A percentile compares a stretch with the other conserved stretches of the same genome.
Conservation (phyloP, 2,329 filamentous ascomycete species). For the Colletotrichum sp. region DNA sequence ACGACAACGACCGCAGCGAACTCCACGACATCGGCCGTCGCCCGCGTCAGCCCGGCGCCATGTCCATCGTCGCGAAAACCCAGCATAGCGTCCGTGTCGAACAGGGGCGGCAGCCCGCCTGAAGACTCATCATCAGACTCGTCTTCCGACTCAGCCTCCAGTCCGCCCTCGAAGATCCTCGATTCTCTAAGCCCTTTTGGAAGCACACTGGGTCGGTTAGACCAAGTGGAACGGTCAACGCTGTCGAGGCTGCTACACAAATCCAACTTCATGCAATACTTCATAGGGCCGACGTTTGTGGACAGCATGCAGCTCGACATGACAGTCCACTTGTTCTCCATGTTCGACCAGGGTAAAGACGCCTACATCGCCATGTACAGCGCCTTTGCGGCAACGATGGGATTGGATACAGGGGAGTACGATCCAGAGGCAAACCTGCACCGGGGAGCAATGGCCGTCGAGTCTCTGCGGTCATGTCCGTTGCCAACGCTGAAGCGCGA, state of each 20-base stretch:
- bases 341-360: slow-evolving; percentile 19
- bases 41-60: not conserved
- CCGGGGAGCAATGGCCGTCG: slow-evolving; percentile 13
- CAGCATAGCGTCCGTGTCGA: not conserved
- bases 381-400: slow-evolving; percentile 10
- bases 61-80: not conserved
- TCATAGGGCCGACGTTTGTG: slow-evolving; percentile 12
- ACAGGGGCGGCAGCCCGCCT: slow-evolving; percentile 1
- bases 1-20: not conserved
- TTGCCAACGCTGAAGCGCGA: slow-evolving; percentile 9
- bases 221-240: not conserved
- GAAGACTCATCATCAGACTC: slow-evolving; percentile 12
- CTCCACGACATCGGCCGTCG: not conserved
- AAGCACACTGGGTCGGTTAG: slow-evolving; percentile 4
- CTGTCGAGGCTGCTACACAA: slow-evolving; percentile 12
- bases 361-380: slow-evolving; percentile 19
- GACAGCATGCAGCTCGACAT: slow-evolving; percentile 19
- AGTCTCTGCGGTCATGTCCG: slow-evolving; percentile 11
- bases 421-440: slow-evolving; percentile 10
- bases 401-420: slow-evolving; percentile 12
- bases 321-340: slow-evolving; percentile 14
- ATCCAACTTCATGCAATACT: slow-evolving; percentile 18
- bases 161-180: slow-evolving; percentile 11
- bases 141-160: slow-evolving; percentile 15
- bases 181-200: slow-evolving; percentile 9